Evolutionary conservation across 2,329 filamentous ascomycete genomes (phyloP).

Genomic region (Exophiala dermatitidis): DNA sequence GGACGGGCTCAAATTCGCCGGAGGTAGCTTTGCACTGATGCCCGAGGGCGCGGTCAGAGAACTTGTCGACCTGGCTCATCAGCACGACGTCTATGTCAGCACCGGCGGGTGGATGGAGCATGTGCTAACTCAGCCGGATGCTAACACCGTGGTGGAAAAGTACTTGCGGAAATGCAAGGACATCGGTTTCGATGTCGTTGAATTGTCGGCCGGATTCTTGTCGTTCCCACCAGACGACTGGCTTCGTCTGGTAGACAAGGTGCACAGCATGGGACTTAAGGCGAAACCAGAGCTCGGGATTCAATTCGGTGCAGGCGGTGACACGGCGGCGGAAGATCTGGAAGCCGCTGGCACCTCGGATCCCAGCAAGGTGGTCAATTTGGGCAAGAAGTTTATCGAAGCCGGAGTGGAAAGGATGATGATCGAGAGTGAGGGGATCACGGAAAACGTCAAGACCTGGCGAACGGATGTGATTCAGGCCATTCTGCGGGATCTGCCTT

Average conservation of each 20-base stretch:
- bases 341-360: constrained; percentile 45
- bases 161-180: constrained; percentile 49
- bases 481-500: constrained; percentile 46
- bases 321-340: constrained; percentile 43
- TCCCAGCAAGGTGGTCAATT: constrained; percentile 43
- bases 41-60: constrained; percentile 41
- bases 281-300: constrained; percentile 52
- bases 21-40: constrained; percentile 47
- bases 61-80: constrained; percentile 45
- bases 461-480: constrained; percentile 49
- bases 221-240: constrained; percentile 49
- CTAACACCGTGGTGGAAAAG: constrained; percentile 41
- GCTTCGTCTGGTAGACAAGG: constrained; percentile 45
- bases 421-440: constrained; percentile 55
- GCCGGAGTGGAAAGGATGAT: constrained; percentile 50
- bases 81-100: constrained; percentile 47
- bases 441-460: constrained; percentile 50
- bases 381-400: constrained; percentile 46
- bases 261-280: constrained; percentile 43
- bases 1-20: constrained; percentile 51
- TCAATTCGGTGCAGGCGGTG: constrained; percentile 51
- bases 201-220: constrained; percentile 49
- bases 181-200: constrained; percentile 49
- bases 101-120: constrained; percentile 52
- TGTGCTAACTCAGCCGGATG: constrained; percentile 44